Evolutionary conservation across 257 asterid genomes (phyloP).

Genomic region (Solanum sitiens): DNA sequence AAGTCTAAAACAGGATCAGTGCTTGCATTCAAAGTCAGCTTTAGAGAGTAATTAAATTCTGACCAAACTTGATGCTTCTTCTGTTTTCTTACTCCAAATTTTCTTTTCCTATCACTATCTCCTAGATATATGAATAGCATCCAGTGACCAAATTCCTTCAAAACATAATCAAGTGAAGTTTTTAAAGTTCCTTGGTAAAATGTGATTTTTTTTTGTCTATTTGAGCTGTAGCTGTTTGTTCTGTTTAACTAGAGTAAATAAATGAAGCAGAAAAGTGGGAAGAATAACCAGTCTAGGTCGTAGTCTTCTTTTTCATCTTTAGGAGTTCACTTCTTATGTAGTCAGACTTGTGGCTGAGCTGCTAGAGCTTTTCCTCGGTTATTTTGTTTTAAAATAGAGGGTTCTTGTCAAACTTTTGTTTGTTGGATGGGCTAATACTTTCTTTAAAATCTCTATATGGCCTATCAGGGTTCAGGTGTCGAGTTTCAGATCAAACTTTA

Average conservation of each 20-base stretch:
- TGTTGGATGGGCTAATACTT: neutral
- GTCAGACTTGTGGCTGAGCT: neutral
- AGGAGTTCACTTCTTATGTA: neutral
- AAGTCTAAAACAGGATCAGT: constrained; percentile 93
- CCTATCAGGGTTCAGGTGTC: neutral
- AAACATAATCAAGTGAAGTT: neutral
- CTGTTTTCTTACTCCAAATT: neutral
- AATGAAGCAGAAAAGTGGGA: neutral
- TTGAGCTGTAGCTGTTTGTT: neutral
- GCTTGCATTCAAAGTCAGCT: constrained; percentile 97
- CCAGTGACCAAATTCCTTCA: neutral
- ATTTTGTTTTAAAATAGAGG: neutral
- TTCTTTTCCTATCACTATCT: neutral
- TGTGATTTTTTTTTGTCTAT: neutral
- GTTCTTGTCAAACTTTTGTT: neutral
- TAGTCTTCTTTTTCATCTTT: neutral
- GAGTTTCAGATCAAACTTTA: neutral
- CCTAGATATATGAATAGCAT: neutral
- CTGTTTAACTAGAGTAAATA: neutral
- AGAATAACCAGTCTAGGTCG: neutral
- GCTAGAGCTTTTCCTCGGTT: neutral
- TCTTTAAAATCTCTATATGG: neutral
- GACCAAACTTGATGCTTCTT: neutral
- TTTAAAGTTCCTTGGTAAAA: neutral
- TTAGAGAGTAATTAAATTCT: constrained; percentile 68